Percentiles rank a stretch among this genome's conserved stretches.
Conservation (phyloP, 108 stramenopile genomes). For the Epithemia pelagica region DNA sequence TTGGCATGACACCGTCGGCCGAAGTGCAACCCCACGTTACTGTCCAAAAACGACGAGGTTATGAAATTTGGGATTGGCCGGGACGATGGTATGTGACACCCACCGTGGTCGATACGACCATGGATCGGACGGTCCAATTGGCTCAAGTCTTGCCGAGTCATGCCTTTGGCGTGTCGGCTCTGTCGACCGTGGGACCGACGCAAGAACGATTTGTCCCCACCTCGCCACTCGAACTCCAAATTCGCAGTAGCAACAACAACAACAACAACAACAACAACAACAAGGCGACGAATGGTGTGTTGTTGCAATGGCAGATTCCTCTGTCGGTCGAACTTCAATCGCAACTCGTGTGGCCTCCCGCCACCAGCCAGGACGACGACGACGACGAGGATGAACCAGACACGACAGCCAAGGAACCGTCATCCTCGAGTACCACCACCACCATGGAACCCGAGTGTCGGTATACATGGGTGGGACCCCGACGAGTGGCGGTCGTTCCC, state of each 20-base stretch:
- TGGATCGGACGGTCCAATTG: conserved; percentile 30
- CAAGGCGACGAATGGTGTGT: conserved; percentile 14
- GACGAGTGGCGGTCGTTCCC: conserved; percentile 64
- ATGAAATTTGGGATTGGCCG: conserved; percentile 56
- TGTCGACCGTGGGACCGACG: conserved; percentile 58
- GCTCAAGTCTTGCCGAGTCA: conserved; percentile 69
- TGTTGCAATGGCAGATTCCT: conserved; percentile 18
- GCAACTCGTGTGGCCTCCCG: not conserved
- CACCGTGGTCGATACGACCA: conserved; percentile 38
- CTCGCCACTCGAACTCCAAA: conserved; percentile 59
- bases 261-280: conserved; percentile 9
- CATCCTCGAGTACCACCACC: not conserved
- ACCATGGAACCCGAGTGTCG: not conserved
- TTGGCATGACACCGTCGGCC: conserved; percentile 80
- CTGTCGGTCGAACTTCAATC: conserved; percentile 3
- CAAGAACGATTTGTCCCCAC: conserved; percentile 61
- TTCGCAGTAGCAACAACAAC: conserved; percentile 10
- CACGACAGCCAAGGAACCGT: conserved; percentile 10
- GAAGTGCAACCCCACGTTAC: conserved; percentile 38
- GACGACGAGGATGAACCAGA: conserved; percentile 24
- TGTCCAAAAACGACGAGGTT: conserved; percentile 5
- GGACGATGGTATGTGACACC: conserved; percentile 48
- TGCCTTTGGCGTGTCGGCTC: conserved; percentile 39
- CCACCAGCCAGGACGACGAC: conserved; percentile 17
- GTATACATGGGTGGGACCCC: not conserved